Conservation (phyloP, 2,329 filamentous ascomycete species). For the Rhexocercosporidium sp. region DNA sequence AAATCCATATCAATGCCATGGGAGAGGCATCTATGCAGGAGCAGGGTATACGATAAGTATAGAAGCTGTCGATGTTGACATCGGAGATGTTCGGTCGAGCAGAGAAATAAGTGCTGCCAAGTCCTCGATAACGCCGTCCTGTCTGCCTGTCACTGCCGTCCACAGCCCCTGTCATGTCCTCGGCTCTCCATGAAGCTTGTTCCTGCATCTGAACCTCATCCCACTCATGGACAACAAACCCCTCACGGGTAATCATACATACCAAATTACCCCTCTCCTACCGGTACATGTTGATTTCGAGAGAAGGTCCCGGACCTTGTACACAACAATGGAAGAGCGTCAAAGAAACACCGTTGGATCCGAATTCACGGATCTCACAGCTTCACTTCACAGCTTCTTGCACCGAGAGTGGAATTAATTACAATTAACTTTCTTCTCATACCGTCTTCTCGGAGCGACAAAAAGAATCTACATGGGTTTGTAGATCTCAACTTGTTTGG, state of each 20-base stretch:
- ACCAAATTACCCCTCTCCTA: background rate
- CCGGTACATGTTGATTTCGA: background rate
- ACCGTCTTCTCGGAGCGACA: background rate
- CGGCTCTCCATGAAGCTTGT: background rate
- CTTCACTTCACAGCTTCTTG: background rate
- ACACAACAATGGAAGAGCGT: background rate
- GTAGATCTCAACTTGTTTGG: background rate
- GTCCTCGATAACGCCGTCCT: background rate
- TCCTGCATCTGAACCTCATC: slow-evolving; percentile 5
- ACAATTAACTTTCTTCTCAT: background rate
- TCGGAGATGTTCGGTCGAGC: background rate
- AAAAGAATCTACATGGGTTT: background rate
- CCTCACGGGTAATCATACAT: background rate
- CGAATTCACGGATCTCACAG: background rate
- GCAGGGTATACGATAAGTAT: background rate
- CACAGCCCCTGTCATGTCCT: background rate
- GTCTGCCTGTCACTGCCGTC: background rate
- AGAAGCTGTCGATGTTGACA: background rate
- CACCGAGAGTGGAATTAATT: background rate
- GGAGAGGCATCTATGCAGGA: background rate
- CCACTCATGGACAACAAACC: background rate
- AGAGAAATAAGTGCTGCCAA: background rate
- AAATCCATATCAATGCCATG: background rate
- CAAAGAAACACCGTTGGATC: background rate
- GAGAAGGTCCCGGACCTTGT: background rate